Conservation (phyloP, 2,329 filamentous ascomycete species). For the Talaromyces sp. region DNA sequence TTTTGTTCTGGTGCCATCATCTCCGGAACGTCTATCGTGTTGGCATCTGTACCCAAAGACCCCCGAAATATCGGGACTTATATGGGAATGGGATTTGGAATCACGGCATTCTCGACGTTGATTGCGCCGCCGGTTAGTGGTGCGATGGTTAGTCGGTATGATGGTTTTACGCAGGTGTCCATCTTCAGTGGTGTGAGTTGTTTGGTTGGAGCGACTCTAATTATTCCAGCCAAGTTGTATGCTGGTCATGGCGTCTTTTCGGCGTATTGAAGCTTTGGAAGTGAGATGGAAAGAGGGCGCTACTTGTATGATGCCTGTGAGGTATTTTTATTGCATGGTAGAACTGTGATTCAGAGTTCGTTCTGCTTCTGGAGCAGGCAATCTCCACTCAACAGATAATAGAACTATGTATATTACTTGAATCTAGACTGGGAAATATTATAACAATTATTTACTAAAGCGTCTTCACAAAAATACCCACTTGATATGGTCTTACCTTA, state of each 20-base stretch:
- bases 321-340: not conserved
- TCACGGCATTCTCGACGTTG: conserved; percentile 47
- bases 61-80: conserved; percentile 25
- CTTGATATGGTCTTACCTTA: no score
- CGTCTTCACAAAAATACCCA: no score
- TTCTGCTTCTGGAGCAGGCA: not conserved
- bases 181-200: conserved; percentile 32
- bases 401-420: not conserved
- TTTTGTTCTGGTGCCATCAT: conserved; percentile 38
- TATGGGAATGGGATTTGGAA: conserved; percentile 26
- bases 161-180: conserved; percentile 38
- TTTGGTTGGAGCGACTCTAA: conserved; percentile 26
- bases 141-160: conserved; percentile 45
- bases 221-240: conserved; percentile 11
- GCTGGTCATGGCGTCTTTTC: conserved; percentile 12
- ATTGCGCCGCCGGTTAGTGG: conserved; percentile 52
- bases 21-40: conserved; percentile 22
- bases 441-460: no score
- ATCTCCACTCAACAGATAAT: not conserved
- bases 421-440: not conserved
- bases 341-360: not conserved
- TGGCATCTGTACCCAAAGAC: conserved; percentile 22
- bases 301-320: not conserved
- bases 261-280: not conserved
- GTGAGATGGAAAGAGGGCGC: not conserved